phyloP scores from a whole-genome alignment of 768 basidiomycete species.

The Tylopilus subfusipes region DNA sequence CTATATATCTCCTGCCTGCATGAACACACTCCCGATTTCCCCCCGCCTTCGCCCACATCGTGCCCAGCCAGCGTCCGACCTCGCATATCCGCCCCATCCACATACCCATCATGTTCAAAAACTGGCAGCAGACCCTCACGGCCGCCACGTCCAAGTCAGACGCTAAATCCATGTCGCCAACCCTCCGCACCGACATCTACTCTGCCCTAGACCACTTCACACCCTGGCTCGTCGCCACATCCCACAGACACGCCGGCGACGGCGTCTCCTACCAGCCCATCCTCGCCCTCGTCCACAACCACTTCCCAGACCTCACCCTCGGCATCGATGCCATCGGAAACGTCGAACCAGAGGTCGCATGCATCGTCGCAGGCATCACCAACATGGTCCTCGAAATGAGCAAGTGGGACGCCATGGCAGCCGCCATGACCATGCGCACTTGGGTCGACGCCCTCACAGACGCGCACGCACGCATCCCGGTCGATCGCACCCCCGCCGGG shows the following conservation, averaged over 20 bases:
- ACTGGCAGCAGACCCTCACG: slow-evolving; percentile 40
- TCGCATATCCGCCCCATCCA: too few species aligned
- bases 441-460: slow-evolving; percentile 50
- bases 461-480: slow-evolving; percentile 34
- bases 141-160: slow-evolving; percentile 25
- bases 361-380: slow-evolving; percentile 50
- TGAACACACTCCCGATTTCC: too few species aligned
- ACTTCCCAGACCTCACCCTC: slow-evolving; percentile 45
- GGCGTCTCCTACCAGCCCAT: slow-evolving; percentile 48
- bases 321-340: slow-evolving; percentile 47
- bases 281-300: slow-evolving; percentile 44
- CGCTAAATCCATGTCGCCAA: slow-evolving; percentile 42
- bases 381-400: slow-evolving; percentile 55
- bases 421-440: slow-evolving; percentile 53
- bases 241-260: slow-evolving; percentile 48
- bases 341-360: slow-evolving; percentile 45
- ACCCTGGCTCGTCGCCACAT: slow-evolving; percentile 42
- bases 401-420: slow-evolving; percentile 54
- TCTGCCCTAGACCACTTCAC: slow-evolving; percentile 44
- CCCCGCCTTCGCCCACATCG: too few species aligned
- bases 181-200: slow-evolving; percentile 51
- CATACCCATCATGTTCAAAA: slow-evolving; percentile 41
- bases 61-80: too few species aligned
- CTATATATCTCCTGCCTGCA: too few species aligned
- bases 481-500: neutral